These are phyloP conservation scores for Lodderomyces metapsilosis DNA, from an alignment of 1,139 yeast genomes.

Conservation along the genomic window DNA sequence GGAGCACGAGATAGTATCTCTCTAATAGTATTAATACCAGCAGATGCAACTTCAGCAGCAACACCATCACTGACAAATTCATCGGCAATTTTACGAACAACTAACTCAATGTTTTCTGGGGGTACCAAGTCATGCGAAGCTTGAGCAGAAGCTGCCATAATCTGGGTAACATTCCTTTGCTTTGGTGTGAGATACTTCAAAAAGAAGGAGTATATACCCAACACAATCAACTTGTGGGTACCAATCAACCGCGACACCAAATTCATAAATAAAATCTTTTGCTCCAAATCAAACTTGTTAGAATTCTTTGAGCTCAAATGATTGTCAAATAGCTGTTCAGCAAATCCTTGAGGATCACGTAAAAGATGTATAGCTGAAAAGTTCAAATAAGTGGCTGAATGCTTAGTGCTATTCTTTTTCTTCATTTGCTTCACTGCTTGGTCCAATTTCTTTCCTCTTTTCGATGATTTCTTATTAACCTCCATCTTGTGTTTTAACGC, in stretches of 20 bases:
- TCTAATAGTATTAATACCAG: slow-evolving; percentile 92
- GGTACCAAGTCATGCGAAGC: slow-evolving; percentile 96
- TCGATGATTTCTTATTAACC: slow-evolving; percentile 79
- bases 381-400: slow-evolving; percentile 73
- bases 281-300: slow-evolving; percentile 75
- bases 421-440: slow-evolving; percentile 67
- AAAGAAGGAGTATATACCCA: slow-evolving; percentile 87
- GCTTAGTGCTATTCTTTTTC: slow-evolving; percentile 52
- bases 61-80: slow-evolving; percentile 99
- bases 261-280: slow-evolving; percentile 84
- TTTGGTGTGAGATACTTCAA: slow-evolving; percentile 90
- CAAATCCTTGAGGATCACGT: slow-evolving; percentile 97
- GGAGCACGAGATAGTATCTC: slow-evolving; percentile 94
- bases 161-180: slow-evolving; percentile 90
- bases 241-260: slow-evolving; percentile 86
- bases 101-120: slow-evolving; percentile 78
- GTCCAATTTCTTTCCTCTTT: slow-evolving; percentile 76
- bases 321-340: slow-evolving; percentile 72
- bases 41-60: slow-evolving; percentile 95
- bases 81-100: slow-evolving; percentile 90
- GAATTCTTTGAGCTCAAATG: slow-evolving; percentile 71
- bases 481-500: slow-evolving; percentile 77
- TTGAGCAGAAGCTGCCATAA: slow-evolving; percentile 96
- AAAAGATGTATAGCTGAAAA: slow-evolving; percentile 91
- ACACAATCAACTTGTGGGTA: slow-evolving; percentile 85